Conservation (phyloP, 2,329 filamentous ascomycete genomes). For the Dothideomycetidae sp. region DNA sequence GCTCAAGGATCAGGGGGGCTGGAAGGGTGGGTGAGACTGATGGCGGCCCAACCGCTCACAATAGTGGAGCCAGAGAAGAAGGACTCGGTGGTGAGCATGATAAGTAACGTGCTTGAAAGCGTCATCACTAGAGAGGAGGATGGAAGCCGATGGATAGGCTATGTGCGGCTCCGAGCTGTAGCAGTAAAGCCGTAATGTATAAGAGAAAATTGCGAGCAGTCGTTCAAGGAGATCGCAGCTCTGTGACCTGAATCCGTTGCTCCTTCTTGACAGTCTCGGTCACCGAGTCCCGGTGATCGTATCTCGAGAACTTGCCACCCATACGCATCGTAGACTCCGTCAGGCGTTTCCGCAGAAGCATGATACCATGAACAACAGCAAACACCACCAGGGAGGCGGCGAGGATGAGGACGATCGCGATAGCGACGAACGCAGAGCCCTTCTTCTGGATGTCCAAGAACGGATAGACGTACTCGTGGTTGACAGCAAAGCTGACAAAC, state of each 20-base stretch:
- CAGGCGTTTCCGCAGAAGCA: conserved; percentile 25
- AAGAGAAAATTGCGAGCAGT: neutral
- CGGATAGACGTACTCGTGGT: conserved; percentile 61
- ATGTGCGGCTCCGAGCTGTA: conserved; percentile 31
- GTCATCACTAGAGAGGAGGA: conserved; percentile 44
- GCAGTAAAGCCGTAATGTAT: conserved; percentile 20
- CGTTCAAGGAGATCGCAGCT: too few relatives aligned
- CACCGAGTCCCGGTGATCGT: conserved; percentile 9
- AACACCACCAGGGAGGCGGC: conserved; percentile 28
- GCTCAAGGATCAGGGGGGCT: conserved; percentile 35
- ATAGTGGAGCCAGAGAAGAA: conserved; percentile 34
- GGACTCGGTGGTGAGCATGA: conserved; percentile 41
- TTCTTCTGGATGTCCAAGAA: conserved; percentile 51
- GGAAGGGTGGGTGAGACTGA: conserved; percentile 51
- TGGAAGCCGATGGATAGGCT: conserved; percentile 37
- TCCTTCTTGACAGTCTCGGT: neutral
- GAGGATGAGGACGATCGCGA: conserved; percentile 42
- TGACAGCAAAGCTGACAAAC: conserved; percentile 54
- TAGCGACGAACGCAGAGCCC: conserved; percentile 42
- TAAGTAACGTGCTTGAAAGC: conserved; percentile 39
- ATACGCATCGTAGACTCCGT: conserved; percentile 32
- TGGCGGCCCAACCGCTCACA: conserved; percentile 47
- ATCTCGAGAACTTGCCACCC: conserved; percentile 25
- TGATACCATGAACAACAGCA: conserved; percentile 27
- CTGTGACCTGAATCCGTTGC: neutral